These are phyloP conservation scores for Mortierella sp. DNA, from an alignment of 371 early-diverging fungal genomes.

Conservation along the genomic window DNA sequence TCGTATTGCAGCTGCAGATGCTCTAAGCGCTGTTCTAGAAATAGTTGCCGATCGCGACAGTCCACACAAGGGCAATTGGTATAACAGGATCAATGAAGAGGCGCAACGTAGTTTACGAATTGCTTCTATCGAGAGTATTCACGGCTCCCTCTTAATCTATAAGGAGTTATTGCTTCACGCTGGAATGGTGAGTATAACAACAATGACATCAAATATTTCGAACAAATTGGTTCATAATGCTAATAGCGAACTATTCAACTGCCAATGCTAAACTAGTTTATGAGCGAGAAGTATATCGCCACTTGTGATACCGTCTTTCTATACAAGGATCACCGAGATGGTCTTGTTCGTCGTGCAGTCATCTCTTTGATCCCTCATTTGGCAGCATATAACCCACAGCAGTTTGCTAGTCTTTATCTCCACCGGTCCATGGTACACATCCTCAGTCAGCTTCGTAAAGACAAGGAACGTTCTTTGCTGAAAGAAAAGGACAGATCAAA, in stretches of 20 bases:
- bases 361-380: constrained; percentile 87
- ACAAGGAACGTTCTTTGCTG: constrained; percentile 74
- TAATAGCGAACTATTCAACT: background rate
- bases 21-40: constrained; percentile 85
- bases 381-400: constrained; percentile 85
- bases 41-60: constrained; percentile 89
- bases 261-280: constrained; percentile 69
- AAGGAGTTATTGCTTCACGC: constrained; percentile 86
- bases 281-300: constrained; percentile 84
- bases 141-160: constrained; percentile 89
- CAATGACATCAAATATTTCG: too few relatives aligned
- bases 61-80: constrained; percentile 77
- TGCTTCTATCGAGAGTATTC: constrained; percentile 84
- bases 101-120: constrained; percentile 81
- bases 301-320: constrained; percentile 83
- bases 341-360: constrained; percentile 85
- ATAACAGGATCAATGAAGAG: constrained; percentile 88
- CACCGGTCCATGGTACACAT: constrained; percentile 83
- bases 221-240: background rate
- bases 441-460: constrained; percentile 80
- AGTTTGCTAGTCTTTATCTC: constrained; percentile 83
- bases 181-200: constrained; percentile 72
- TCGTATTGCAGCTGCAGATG: constrained; percentile 91
- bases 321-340: constrained; percentile 87
- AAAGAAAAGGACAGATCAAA: constrained; percentile 44